Percentiles rank a stretch among this genome's conserved stretches.
phyloP scores from a whole-genome alignment of 176 grass and related monocot genomes.

The Metroxylon sagu region DNA sequence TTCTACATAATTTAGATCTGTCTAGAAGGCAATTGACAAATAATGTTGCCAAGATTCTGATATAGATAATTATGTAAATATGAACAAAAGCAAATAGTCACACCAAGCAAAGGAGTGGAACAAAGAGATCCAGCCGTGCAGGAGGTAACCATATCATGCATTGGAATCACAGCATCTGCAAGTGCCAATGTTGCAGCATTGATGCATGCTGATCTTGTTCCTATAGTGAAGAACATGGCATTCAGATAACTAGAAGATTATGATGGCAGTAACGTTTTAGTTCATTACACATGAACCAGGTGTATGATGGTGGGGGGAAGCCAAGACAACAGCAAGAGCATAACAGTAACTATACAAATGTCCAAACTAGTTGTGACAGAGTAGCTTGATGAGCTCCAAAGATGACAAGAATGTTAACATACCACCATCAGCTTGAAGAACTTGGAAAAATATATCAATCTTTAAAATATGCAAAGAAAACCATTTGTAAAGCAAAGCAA shows the following conservation, averaged over 20 bases:
- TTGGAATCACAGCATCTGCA: conserved; percentile 89
- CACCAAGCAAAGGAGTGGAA: conserved; percentile 87
- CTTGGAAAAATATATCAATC: conserved; percentile 98
- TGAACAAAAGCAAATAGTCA: background rate
- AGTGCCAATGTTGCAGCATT: conserved; percentile 97
- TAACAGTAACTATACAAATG: too few relatives aligned
- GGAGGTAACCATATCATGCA: conserved; percentile 92
- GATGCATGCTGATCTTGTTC: conserved; percentile 93
- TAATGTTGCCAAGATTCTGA: too few relatives aligned
- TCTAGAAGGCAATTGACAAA: background rate
- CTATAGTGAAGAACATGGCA: conserved; percentile 7
- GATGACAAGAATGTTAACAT: background rate
- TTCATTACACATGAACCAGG: too few relatives aligned
- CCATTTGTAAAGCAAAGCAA: conserved; percentile 1
- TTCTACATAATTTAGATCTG: conserved; percentile 95
- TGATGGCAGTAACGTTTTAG: too few relatives aligned
- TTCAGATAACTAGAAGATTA: too few relatives aligned
- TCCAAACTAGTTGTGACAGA: background rate
- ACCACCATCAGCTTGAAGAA: conserved; percentile 99
- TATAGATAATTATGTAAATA: background rate
- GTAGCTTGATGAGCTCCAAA: background rate
- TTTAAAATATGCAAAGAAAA: conserved; percentile 21
- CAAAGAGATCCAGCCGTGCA: conserved; percentile 89
- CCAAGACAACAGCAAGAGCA: too few relatives aligned
- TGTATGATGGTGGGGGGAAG: too few relatives aligned